Conservation (phyloP, 2,329 filamentous ascomycete species). For the Harringtonia aguacate region DNA sequence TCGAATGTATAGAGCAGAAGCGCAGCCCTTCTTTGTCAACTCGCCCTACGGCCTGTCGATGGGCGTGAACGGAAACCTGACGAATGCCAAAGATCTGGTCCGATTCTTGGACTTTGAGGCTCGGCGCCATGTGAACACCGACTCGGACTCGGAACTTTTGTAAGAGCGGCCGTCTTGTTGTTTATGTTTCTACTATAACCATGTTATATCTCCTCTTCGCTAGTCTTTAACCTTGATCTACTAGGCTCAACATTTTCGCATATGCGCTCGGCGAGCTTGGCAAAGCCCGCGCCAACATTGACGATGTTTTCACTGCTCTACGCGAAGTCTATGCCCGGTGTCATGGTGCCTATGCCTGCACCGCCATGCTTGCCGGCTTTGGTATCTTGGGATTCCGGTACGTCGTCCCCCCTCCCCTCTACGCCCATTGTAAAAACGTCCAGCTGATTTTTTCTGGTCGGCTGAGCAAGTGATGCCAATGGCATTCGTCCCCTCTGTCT, state of each 20-base stretch:
- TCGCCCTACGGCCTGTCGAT: slow-evolving; percentile 73
- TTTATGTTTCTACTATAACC: too few relatives aligned
- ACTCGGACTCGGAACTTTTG: slow-evolving; percentile 79
- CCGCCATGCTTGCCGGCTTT: slow-evolving; percentile 75
- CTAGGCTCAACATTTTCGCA: slow-evolving; percentile 81
- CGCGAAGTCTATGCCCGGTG: slow-evolving; percentile 64
- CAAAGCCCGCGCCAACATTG: slow-evolving; percentile 72
- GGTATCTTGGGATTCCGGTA: slow-evolving; percentile 60
- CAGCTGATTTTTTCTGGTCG: too few relatives aligned
- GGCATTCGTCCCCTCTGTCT: slow-evolving; percentile 77
- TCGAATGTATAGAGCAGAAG: slow-evolving; percentile 55
- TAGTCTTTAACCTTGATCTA: neutral
- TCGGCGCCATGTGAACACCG: slow-evolving; percentile 81
- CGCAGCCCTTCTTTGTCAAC: slow-evolving; percentile 90
- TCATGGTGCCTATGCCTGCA: slow-evolving; percentile 71
- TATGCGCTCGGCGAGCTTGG: slow-evolving; percentile 74
- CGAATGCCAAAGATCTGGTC: slow-evolving; percentile 61
- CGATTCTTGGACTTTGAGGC: slow-evolving; percentile 66
- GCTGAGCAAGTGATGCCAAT: slow-evolving; percentile 60
- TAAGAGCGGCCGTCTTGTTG: too few relatives aligned
- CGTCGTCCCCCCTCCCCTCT: slow-evolving; percentile 35
- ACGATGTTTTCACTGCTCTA: slow-evolving; percentile 68
- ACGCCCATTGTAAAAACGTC: too few relatives aligned
- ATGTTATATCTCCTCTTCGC: neutral
- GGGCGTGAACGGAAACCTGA: slow-evolving; percentile 80